Evolutionary conservation across 2,329 filamentous ascomycete genomes (phyloP), one percentile per base, ranked within the genome.

Genomic region (Sporothrix globosa): DNA sequence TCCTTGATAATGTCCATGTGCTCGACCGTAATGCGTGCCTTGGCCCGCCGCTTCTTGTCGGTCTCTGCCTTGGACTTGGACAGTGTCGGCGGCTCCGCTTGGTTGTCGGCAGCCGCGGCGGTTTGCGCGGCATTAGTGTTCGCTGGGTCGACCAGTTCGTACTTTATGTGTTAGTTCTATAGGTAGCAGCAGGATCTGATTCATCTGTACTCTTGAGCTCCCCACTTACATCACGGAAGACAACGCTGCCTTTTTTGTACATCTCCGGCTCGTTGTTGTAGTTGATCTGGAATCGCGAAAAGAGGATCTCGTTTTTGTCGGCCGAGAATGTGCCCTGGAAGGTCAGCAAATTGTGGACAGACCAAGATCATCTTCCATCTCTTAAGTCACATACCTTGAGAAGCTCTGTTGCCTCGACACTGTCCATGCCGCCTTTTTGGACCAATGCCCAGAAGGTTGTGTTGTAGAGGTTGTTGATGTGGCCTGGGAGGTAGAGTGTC

Each of bases 401-500:
- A 71, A 88, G 87, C 76, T 91, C 87, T 78, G 98, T 95, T 0
- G 96, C 96, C 71, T 92, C 91, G 67, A 89, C 90, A 41, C 34
- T 65, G 54, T 74, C 73, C 34, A 76, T 56, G 0, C 90, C 91
- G 2, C 92, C 94, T 63, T 88, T 83, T 73, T 92, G 88, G 27
- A 98, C 91, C 76, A 99, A 83, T 0, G 90, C 85, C 96, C 96
- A 99, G 79, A 98, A 98, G 0, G 93, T 92, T 0, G 96, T 99
- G 79, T 99, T 99, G 81, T 97, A 99, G 4, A 99, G 86, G 77
- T 99, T 99, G 80, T 99, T 99, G 76, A 99, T 97, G 78, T 99
- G 96, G 74, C 92, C 92, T 95, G 27, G 9, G 27, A 30, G 72
- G 48, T 10, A 11, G 0, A 30, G 13, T 3, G 48, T 74, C 11